Base-by-base conservation (phyloP, 495 filamentous ascomycete species). In the Penicillium pulvis region DNA sequence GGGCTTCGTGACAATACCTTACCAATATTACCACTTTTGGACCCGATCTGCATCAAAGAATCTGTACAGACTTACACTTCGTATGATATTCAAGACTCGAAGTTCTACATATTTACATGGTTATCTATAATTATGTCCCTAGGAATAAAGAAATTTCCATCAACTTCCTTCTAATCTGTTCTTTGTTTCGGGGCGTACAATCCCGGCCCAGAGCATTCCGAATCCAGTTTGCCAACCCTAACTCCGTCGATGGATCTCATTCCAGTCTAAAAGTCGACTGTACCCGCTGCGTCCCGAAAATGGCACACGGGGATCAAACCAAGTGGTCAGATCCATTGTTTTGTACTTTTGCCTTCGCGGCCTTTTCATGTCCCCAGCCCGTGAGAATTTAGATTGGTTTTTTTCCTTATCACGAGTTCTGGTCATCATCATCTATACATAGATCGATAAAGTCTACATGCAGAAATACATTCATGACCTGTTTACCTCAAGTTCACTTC, bases 261-360 rank as follows among this genome's bases (percentile, higher is more conserved):
- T 65, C 57, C 62, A 54, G 35, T 55, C 53, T 47, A 49, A 49
- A 49, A 28, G 24, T 26, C 20, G 20, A 47, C 26, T 7, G 46
- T 49, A 49, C 46, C 65, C 65, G 63, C 65, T 51, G 63, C 41
- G 44, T 68, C 65, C 65, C 65, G 65, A 66, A 65, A 61, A 57
- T 63, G 36, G 54, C 56, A 60, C 64, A 59, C 43, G 53, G 53
- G 26, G 46, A 17, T 41, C 4, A 41, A 17, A 41, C 14, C 39
- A n/a, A 17, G 39, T 41, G 39, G 39, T 41, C 39, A 41, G 39
- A 41, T 41, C n/a, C 39, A 41, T n/a, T 41, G 16, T 4, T 3
- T 11, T 5, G 39, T 41, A 41, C 39, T 41, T 41, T 41, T 41
- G 39, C 17, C 46, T n/a, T 24, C 2, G 24, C 20, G 20, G 20